phyloP scores from a whole-genome alignment of 305 asterid species.

The Plantago lanceolata region DNA sequence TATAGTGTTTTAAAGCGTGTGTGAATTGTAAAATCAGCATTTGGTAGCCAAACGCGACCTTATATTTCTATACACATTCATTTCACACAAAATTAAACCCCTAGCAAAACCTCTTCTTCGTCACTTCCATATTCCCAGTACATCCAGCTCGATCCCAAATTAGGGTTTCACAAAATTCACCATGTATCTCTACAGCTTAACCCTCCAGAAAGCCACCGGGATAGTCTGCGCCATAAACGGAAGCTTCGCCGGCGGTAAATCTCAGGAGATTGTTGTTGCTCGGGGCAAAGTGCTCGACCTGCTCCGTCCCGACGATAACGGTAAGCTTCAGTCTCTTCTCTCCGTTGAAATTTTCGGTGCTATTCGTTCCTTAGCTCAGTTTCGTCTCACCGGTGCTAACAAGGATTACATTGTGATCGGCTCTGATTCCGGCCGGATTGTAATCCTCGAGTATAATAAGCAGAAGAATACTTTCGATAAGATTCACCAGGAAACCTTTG shows the following conservation, averaged over 20 bases:
- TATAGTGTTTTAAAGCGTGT: too few species aligned
- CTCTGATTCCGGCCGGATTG: slow-evolving; percentile 91
- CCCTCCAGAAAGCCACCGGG: slow-evolving; percentile 91
- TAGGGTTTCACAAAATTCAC: slow-evolving; percentile 9
- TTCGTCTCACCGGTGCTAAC: slow-evolving; percentile 89
- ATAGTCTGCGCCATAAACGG: slow-evolving; percentile 84
- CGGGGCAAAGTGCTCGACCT: slow-evolving; percentile 94
- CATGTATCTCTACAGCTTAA: slow-evolving; percentile 85
- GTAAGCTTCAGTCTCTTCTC: slow-evolving; percentile 80
- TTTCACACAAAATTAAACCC: neutral
- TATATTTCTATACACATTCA: too few species aligned
- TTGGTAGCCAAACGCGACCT: too few species aligned
- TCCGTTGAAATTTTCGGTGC: slow-evolving; percentile 88
- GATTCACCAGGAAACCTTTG: slow-evolving; percentile 88
- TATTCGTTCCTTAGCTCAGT: slow-evolving; percentile 88
- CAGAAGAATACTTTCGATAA: slow-evolving; percentile 80
- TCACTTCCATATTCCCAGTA: too few species aligned
- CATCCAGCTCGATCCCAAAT: too few species aligned
- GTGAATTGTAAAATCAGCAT: too few species aligned
- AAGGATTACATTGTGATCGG: slow-evolving; percentile 94
- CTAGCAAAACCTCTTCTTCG: too few species aligned
- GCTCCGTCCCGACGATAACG: slow-evolving; percentile 89
- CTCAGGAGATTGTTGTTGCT: slow-evolving; percentile 83
- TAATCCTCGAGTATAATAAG: slow-evolving; percentile 77
- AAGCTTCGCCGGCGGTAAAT: slow-evolving; percentile 85